Percentiles rank a stretch among this genome's conserved stretches.
Evolutionary conservation across 305 asterid genomes (phyloP).

Genomic region (Plantago rigida): DNA sequence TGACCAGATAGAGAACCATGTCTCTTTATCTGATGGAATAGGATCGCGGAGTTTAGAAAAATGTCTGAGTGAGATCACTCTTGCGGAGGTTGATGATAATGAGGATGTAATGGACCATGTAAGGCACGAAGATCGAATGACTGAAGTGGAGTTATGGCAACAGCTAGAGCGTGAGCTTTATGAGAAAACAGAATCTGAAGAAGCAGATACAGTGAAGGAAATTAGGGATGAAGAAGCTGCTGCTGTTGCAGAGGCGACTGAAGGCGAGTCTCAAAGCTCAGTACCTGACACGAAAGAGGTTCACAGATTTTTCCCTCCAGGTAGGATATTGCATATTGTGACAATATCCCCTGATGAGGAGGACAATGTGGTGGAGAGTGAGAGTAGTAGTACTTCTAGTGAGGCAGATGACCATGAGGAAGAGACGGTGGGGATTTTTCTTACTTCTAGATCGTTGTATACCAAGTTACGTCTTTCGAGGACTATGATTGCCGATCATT

Average conservation of each 20-base stretch:
- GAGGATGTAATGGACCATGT: conserved; percentile 41
- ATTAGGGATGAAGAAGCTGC: conserved; percentile 82
- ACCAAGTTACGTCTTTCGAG: conserved; percentile 79
- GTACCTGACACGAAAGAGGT: conserved; percentile 67
- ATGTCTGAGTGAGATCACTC: conserved; percentile 27
- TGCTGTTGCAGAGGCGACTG: conserved; percentile 56
- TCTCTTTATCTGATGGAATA: neutral
- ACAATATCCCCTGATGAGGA: conserved; percentile 42
- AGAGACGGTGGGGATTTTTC: conserved; percentile 60
- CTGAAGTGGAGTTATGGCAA: conserved; percentile 88
- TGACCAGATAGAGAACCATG: conserved; percentile 31
- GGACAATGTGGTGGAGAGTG: conserved; percentile 26
- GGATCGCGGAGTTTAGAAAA: conserved; percentile 28
- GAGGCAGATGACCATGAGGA: conserved; percentile 27
- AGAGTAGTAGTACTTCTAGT: conserved; percentile 24
- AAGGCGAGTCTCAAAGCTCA: conserved; percentile 34
- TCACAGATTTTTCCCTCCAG: conserved; percentile 83
- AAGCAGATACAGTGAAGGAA: conserved; percentile 49
- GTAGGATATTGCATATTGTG: conserved; percentile 80
- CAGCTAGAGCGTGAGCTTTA: conserved; percentile 82
- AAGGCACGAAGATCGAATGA: conserved; percentile 57
- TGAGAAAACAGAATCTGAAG: conserved; percentile 38
- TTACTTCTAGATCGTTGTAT: conserved; percentile 63
- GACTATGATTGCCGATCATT: conserved; percentile 86
- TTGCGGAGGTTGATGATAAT: conserved; percentile 28